phyloP scores from a whole-genome alignment of 2,329 filamentous ascomycete species.

The Penicillium oxalicum region DNA sequence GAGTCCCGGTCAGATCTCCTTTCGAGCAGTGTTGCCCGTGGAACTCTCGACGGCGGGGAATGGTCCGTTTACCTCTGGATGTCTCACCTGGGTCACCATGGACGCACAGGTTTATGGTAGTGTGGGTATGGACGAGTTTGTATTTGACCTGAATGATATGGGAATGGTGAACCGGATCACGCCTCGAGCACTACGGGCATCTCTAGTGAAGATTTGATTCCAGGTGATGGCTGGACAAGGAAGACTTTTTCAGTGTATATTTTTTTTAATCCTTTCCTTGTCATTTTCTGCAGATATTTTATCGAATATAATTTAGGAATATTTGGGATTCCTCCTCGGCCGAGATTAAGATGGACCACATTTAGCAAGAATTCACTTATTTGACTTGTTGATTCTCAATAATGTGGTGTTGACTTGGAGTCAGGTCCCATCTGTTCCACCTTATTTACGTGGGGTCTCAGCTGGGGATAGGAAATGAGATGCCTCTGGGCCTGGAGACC shows the following conservation, averaged over 20 bases:
- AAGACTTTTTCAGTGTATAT: background rate
- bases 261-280: background rate
- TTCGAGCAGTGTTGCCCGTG: slow-evolving; percentile 15
- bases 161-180: slow-evolving; percentile 12
- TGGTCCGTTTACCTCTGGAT: slow-evolving; percentile 12
- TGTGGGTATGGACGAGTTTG: slow-evolving; percentile 19
- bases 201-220: slow-evolving; percentile 3
- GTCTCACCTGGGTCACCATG: slow-evolving; percentile 13
- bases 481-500: no score
- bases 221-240: background rate
- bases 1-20: slow-evolving; percentile 10
- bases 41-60: background rate
- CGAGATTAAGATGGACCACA: no score
- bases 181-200: slow-evolving; percentile 11
- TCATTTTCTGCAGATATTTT: background rate
- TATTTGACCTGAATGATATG: slow-evolving; percentile 12
- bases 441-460: no score
- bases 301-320: no score
- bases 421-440: no score
- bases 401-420: no score
- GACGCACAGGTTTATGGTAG: slow-evolving; percentile 16
- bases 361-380: no score
- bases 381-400: no score
- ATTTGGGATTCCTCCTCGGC: no score
- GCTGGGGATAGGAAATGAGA: no score